Base-by-base conservation (phyloP, 1,139 yeast species). In the Diutina rugosa region DNA sequence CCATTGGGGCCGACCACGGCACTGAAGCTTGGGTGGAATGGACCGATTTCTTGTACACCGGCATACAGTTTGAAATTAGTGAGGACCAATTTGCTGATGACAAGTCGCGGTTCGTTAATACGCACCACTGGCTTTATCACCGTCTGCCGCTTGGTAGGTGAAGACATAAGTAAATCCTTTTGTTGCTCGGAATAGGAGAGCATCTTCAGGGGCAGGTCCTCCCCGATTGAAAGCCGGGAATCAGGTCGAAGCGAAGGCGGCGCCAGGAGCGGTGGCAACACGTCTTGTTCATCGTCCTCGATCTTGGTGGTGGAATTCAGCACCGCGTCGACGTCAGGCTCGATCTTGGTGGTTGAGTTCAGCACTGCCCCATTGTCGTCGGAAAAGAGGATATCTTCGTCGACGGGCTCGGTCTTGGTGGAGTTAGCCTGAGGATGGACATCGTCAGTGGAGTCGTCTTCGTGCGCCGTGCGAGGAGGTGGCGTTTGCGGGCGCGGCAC, bases 1-100 rank as follows among this genome's bases (percentile, higher is more conserved):
- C 99, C 99, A 68, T 95, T 95, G 4, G 99, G 99, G 0, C 99
- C 99, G n/a, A 95, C 98, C 9, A 95, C 96, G 0, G 99, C 97
- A 8, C 97, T 89, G 67, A 95, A 95, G 2, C 96, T 89, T 52
- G 90, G 73, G 67, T 93, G 87, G 69, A 95, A 95, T 0, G 99
- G 99, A 0, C 99, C 99, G 58, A 95, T 88, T 9, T 81, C 81
- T 70, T 93, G 98, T n/a, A 78, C 73, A 0, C 99, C 99, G 0
- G 98, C 98, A 67, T 95, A 95, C 0, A 98, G 90, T 66, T 95
- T 95, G 79, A 93, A 95, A 66, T 95, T 87, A 5, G 85, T 85
- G 55, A 95, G 75, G 0, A 85, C 87, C 44, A 93, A 71, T 63
- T 82, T 81, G 51, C 84, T 74, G 53, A 93, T 91, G 6, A 89